A percentile compares a stretch with the other conserved stretches of the same genome.
phyloP scores from a whole-genome alignment of 345 rosid species.

The Dovyalis caffra region DNA sequence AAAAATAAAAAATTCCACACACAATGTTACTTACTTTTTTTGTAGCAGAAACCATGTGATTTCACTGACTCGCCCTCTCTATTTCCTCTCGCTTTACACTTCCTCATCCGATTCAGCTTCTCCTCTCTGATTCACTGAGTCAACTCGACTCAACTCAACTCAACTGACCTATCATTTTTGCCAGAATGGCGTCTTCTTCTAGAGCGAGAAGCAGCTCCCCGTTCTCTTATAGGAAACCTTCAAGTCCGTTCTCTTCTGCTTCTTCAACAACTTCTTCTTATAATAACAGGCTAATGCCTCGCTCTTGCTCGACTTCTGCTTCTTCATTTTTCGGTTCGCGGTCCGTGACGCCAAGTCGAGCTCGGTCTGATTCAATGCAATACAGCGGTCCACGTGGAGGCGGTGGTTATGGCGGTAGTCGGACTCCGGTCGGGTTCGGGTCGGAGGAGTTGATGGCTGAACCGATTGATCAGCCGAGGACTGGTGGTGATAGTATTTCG shows the following conservation, averaged over 20 bases:
- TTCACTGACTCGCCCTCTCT: conserved; percentile 60
- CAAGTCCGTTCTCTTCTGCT: conserved; percentile 73
- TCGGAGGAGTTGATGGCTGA: conserved; percentile 63
- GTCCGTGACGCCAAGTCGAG: conserved; percentile 76
- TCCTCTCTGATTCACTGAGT: conserved; percentile 34
- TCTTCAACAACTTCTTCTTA: conserved; percentile 71
- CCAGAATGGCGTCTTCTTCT: conserved; percentile 72
- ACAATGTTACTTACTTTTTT: conserved; percentile 50
- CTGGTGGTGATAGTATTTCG: conserved; percentile 86
- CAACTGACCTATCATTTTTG: background rate
- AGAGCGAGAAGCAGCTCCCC: conserved; percentile 90
- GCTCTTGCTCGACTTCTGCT: conserved; percentile 70
- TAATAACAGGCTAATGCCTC: conserved; percentile 63
- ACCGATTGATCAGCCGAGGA: conserved; percentile 43
- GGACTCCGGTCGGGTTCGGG: conserved; percentile 51
- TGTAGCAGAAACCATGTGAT: conserved; percentile 69
- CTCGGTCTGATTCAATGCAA: conserved; percentile 56
- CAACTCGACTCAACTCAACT: conserved; percentile 20
- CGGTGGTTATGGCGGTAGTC: conserved; percentile 40
- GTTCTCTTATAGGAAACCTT: conserved; percentile 67
- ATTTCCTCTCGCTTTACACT: conserved; percentile 23
- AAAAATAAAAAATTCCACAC: background rate
- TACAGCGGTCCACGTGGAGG: conserved; percentile 23
- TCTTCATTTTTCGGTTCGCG: conserved; percentile 59
- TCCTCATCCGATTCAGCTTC: conserved; percentile 29